Evolutionary conservation across 2,329 filamentous ascomycete species (phyloP).

Genomic region (Colletotrichum shisoi): DNA sequence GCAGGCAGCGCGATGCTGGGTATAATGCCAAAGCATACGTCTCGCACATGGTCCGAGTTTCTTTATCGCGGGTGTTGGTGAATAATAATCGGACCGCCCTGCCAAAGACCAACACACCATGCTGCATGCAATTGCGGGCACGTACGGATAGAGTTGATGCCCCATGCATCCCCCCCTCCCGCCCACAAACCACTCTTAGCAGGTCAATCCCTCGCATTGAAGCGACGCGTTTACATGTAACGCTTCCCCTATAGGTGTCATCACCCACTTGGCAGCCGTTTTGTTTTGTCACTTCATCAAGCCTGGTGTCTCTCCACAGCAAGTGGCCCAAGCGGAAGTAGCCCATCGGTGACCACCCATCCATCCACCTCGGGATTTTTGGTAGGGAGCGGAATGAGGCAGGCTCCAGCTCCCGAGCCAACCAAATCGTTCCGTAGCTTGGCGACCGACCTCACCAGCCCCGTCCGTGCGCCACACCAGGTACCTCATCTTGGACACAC

Average conservation of each 20-base stretch:
- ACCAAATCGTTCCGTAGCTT: constrained; percentile 12
- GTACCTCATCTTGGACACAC: constrained; percentile 15
- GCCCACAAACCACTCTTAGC: neutral
- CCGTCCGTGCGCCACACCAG: constrained; percentile 25
- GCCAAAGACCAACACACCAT: neutral
- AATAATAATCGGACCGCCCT: neutral
- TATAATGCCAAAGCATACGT: neutral
- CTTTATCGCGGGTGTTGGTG: neutral
- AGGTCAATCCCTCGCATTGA: too few species aligned
- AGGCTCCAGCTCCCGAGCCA: constrained; percentile 8
- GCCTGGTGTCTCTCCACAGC: neutral
- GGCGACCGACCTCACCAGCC: constrained; percentile 9
- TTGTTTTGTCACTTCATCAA: neutral
- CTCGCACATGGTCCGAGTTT: neutral
- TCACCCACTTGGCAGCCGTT: neutral
- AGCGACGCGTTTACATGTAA: neutral
- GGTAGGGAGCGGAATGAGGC: constrained; percentile 3
- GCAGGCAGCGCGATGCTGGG: neutral
- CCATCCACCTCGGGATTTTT: constrained; percentile 5
- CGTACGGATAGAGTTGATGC: too few species aligned
- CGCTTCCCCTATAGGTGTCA: neutral
- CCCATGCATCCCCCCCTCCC: neutral
- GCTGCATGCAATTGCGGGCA: neutral
- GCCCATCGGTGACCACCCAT: neutral
- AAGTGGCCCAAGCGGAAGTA: neutral